phyloP scores from a whole-genome alignment of 2,329 filamentous ascomycete genomes.

The Mycocentrospora acerina region DNA sequence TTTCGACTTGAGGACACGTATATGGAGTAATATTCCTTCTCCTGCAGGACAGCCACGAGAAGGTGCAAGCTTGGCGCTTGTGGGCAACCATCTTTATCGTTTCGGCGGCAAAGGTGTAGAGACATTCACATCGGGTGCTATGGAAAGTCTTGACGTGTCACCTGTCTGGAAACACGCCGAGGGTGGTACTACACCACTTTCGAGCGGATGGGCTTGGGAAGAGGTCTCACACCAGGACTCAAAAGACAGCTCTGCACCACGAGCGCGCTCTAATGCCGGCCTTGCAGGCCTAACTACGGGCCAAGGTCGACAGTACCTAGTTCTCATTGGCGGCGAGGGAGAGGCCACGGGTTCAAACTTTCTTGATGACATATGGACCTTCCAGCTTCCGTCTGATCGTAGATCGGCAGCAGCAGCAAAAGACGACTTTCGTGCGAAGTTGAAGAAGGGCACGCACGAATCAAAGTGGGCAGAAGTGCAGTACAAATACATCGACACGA shows the following conservation, averaged over 20 bases:
- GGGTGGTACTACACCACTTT: slow-evolving; percentile 36
- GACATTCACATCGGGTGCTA: slow-evolving; percentile 19
- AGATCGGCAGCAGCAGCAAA: slow-evolving; percentile 53
- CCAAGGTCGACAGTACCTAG: slow-evolving; percentile 54
- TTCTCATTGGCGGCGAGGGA: slow-evolving; percentile 52
- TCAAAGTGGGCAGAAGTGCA: slow-evolving; percentile 55
- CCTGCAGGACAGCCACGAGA: slow-evolving; percentile 42
- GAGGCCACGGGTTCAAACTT: slow-evolving; percentile 29
- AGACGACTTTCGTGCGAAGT: slow-evolving; percentile 49
- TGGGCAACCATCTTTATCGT: slow-evolving; percentile 50
- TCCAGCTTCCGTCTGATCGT: slow-evolving; percentile 53
- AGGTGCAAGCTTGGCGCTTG: slow-evolving; percentile 48
- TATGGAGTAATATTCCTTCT: slow-evolving; percentile 54
- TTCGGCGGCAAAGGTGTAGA: slow-evolving; percentile 42
- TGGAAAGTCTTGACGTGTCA: slow-evolving; percentile 37
- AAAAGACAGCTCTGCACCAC: slow-evolving; percentile 33
- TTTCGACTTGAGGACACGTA: slow-evolving; percentile 52
- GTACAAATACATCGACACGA: slow-evolving; percentile 49
- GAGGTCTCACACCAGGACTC: slow-evolving; percentile 22
- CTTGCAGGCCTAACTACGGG: slow-evolving; percentile 53
- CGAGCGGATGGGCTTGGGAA: slow-evolving; percentile 37
- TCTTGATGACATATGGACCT: slow-evolving; percentile 53
- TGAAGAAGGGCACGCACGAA: slow-evolving; percentile 51
- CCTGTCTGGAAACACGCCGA: slow-evolving; percentile 39
- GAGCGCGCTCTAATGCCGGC: slow-evolving; percentile 46